Evolutionary conservation across 176 grass and related monocot genomes (phyloP).

Genomic region (Eragrostis curvula): DNA sequence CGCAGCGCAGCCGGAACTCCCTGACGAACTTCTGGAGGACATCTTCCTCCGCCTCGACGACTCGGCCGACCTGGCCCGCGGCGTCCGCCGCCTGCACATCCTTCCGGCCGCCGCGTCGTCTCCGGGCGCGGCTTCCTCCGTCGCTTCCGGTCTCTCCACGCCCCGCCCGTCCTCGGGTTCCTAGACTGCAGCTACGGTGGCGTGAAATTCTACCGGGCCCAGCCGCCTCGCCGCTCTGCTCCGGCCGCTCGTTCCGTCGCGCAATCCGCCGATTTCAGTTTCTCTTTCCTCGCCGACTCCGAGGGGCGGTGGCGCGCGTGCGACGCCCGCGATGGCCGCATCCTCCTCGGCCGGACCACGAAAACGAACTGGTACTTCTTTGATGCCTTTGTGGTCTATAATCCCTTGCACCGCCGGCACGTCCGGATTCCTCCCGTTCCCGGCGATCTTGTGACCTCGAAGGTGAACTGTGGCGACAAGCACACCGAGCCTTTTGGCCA

Average conservation of each 20-base stretch:
- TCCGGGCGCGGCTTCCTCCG: neutral
- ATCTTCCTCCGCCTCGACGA: conserved; percentile 18
- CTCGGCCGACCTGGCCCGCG: neutral
- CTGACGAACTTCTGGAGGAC: neutral
- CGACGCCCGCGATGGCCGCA: neutral
- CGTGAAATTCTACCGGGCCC: neutral
- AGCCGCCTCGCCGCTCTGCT: neutral
- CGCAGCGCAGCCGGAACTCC: neutral
- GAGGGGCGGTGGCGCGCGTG: neutral
- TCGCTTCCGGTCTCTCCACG: neutral
- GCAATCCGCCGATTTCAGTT: neutral
- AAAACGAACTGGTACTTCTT: neutral
- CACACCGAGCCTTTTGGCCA: too few relatives aligned
- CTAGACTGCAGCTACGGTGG: neutral
- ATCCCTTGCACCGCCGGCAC: neutral
- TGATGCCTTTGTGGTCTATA: neutral
- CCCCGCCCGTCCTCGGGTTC: neutral
- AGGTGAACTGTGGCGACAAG: neutral
- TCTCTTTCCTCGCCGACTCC: neutral
- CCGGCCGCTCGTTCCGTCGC: neutral
- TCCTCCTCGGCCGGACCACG: neutral
- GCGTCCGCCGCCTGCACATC: neutral
- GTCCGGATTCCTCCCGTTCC: neutral
- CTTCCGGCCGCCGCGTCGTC: neutral
- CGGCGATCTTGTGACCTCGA: neutral